Percentiles rank a stretch among this genome's conserved stretches.
Conservation (phyloP, 768 basidiomycete species). For the Tricholomella constricta region DNA sequence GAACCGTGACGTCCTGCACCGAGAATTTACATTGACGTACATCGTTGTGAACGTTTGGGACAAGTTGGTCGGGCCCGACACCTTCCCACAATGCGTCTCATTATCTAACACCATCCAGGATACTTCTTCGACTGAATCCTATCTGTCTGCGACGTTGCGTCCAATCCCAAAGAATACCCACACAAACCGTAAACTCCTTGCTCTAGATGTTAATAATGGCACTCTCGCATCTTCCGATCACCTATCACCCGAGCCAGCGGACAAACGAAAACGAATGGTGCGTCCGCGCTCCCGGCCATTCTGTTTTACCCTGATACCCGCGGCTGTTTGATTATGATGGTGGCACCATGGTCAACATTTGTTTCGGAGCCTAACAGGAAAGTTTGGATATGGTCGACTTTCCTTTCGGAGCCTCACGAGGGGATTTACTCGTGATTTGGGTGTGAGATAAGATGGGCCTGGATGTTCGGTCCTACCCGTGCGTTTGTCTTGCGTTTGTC, state of each 20-base stretch:
- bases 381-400: slow-evolving; percentile 69
- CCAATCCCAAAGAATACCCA: not conserved
- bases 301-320: slow-evolving; percentile 57
- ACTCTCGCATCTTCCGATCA: not conserved
- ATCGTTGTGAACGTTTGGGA: no score
- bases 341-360: slow-evolving; percentile 62
- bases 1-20: no score
- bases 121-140: no score
- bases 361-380: no score
- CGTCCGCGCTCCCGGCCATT: not conserved
- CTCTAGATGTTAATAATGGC: not conserved
- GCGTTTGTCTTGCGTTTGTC: not conserved
- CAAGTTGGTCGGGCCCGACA: no score
- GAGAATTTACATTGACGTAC: no score
- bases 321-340: slow-evolving; percentile 76
- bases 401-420: slow-evolving; percentile 48
- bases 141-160: no score
- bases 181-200: not conserved
- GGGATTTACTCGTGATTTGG: slow-evolving; percentile 63
- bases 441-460: slow-evolving; percentile 75
- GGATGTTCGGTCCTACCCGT: no score
- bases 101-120: no score
- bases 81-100: no score
- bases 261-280: no score
- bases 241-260: not conserved